Evolutionary conservation across 169 alveolate genomes (phyloP).

Genomic region (Cryptosporidium meleagridis): DNA sequence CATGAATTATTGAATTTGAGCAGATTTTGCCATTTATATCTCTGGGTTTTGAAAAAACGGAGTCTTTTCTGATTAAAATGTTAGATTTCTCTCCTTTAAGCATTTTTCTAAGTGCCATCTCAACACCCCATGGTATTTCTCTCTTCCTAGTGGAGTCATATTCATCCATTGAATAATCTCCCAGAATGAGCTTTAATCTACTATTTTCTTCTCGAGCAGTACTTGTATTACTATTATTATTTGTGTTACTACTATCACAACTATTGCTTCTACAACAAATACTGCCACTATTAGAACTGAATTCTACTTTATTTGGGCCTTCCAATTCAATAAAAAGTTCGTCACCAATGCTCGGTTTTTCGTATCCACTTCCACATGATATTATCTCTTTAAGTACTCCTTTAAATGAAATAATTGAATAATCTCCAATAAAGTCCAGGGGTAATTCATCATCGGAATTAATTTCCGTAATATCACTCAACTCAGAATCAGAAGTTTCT

Average conservation of each 20-base stretch:
- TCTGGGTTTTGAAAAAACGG: slow-evolving; percentile 35
- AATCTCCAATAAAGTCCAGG: slow-evolving; percentile 34
- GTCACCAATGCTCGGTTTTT: slow-evolving; percentile 69
- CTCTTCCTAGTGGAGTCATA: not conserved
- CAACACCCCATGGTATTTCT: slow-evolving; percentile 62
- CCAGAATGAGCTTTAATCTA: slow-evolving; percentile 13
- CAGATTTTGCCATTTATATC: not conserved
- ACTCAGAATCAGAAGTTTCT: slow-evolving; percentile 31
- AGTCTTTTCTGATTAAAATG: slow-evolving; percentile 2
- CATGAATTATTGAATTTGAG: not conserved
- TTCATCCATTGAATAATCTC: not conserved
- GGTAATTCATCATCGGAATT: slow-evolving; percentile 68
- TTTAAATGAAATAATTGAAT: slow-evolving; percentile 26
- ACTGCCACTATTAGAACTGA: not conserved
- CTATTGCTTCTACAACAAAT: too few relatives aligned
- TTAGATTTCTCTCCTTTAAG: slow-evolving; percentile 52
- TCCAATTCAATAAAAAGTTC: slow-evolving; percentile 24
- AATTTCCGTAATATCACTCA: slow-evolving; percentile 33
- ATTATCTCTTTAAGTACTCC: slow-evolving; percentile 57
- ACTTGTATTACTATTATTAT: not conserved
- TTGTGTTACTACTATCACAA: too few relatives aligned
- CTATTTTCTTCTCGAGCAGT: not conserved
- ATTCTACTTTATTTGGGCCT: not conserved
- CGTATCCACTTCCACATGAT: slow-evolving; percentile 46
- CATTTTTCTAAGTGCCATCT: slow-evolving; percentile 62